Base-by-base conservation (phyloP, 352 stramenopile genomes). In the Phytophthora litchii region DNA sequence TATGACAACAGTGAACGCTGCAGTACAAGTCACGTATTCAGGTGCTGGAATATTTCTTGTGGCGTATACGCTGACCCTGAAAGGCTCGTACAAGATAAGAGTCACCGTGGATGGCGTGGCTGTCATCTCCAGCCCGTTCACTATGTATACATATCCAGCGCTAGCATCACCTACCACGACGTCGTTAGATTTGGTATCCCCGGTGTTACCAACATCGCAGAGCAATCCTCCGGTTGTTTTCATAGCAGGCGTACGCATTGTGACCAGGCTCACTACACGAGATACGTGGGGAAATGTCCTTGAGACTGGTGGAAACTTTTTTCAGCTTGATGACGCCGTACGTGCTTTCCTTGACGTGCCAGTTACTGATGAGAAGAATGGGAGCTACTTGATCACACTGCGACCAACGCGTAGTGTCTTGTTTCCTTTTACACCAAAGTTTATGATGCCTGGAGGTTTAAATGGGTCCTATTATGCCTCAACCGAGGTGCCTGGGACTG, bases 391-490 rank as follows among this genome's bases (percentile, higher is more conserved):
- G 4, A n/a, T 86, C 9, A 43, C 51, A n/a, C 45, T 81, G 2
- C 54, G 44, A 1, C 77, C 74, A 4, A 60, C 45, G 8, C 19
- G 49, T 14, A 61, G 54, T 8, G 20, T 51, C 0, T 9, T 74
- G 2, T 71, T 82, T 25, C 46, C 58, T 1, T 88, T 91, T 37
- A 50, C 73, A n/a, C 67, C 72, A 1, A 72, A 72, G 11, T 59
- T 92, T 10, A 41, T 89, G 34, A 64, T 81, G n/a, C 49, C 58
- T 16, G 80, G 78, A 13, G 78, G 83, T 6, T 40, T 90, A 17
- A 90, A 90, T 49, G 79, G 53, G 1, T 82, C 69, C 3, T 86
- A 88, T 45, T 83, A 77, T 21, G 23, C 46, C 2, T 74, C 67
- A 1, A 56, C 60, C 8, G 69, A 77, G 31, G 43, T 78, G 10